A percentile compares a stretch with the other conserved stretches of the same genome.
Evolutionary conservation across 108 stramenopile species (phyloP).

Genomic region (Nitzschia sp.): DNA sequence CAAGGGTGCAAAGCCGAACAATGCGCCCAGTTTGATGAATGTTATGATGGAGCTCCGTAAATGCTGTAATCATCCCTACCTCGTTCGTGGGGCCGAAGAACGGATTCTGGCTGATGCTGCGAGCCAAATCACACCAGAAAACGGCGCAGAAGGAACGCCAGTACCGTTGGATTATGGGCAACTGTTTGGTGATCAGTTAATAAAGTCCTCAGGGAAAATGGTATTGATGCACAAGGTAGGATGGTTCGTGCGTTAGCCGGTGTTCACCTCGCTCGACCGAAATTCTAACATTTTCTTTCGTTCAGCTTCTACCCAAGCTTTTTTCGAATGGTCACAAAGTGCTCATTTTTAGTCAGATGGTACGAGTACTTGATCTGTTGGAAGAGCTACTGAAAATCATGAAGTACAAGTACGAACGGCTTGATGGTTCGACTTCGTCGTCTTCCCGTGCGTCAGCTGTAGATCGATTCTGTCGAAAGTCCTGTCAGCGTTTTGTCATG

Average conservation of each 20-base stretch:
- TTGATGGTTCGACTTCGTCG: constrained; percentile 89
- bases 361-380: constrained; percentile 86
- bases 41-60: constrained; percentile 98
- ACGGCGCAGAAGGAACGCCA: constrained; percentile 6
- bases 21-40: constrained; percentile 92
- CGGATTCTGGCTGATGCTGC: constrained; percentile 80
- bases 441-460: constrained; percentile 90
- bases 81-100: constrained; percentile 85
- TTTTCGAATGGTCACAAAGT: constrained; percentile 91
- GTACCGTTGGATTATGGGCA: constrained; percentile 51
- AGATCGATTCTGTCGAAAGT: constrained; percentile 84
- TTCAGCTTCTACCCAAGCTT: constrained; percentile 88
- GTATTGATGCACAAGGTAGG: constrained; percentile 68
- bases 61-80: constrained; percentile 95
- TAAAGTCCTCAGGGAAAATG: constrained; percentile 90
- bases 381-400: constrained; percentile 88
- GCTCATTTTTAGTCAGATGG: constrained; percentile 98
- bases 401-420: constrained; percentile 78
- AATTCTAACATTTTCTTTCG: constrained; percentile 29
- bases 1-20: constrained; percentile 81
- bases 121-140: constrained; percentile 21
- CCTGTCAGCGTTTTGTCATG: constrained; percentile 91
- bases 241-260: not conserved
- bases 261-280: not conserved
- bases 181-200: constrained; percentile 79